Evolutionary conservation across 2,329 filamentous ascomycete genomes (phyloP), one percentile per base, ranked within the genome.

Genomic region (Aspergillus sp.): DNA sequence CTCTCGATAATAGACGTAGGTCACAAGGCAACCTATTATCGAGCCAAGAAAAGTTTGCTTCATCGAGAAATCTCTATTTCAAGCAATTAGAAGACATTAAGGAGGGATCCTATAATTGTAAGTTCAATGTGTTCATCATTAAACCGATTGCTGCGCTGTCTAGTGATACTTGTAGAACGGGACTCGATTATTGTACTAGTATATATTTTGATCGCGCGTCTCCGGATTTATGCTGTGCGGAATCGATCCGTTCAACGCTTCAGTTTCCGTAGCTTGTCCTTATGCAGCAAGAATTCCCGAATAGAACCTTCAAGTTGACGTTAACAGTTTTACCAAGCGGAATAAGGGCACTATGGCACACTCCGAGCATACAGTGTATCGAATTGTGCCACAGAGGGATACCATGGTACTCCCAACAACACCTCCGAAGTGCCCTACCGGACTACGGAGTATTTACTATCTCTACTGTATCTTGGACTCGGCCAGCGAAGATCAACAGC

Each of bases 241-340:
- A 59, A 59, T 48, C 7, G 47, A 54, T 59, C 57, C 57, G 57
- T 46, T 17, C 43, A 31, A 17, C 8, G 46, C 46, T 28, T 59
- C n/a, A 15, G 13, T 41, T 41, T 41, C 34, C 13, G 34, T 41
- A 13, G 50, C n/a, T 53, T 9, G 25, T 28, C 49, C 19, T 38
- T 41, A 43, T 31, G 15, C 28, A 38, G 49, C 41, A 47, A 51
- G 7, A 30, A 19, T n/a, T 43, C 30, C 54, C 46, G 54, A 41
- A 41, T 3, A 15, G 11, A 13, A 41, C 34, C 11, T 28, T 28
- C 11, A 41, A 41, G 11, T 17, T 41, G 34, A 28, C 25, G 9
- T 13, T 2, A 41, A 38, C 15, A 46, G 2, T 17, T 15, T 30
- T 17, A 28, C 11, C 28, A 23, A 31, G 53, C 53, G 53, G 41